phyloP scores from a whole-genome alignment of 495 filamentous ascomycete species.

The Penicillium canescens region DNA sequence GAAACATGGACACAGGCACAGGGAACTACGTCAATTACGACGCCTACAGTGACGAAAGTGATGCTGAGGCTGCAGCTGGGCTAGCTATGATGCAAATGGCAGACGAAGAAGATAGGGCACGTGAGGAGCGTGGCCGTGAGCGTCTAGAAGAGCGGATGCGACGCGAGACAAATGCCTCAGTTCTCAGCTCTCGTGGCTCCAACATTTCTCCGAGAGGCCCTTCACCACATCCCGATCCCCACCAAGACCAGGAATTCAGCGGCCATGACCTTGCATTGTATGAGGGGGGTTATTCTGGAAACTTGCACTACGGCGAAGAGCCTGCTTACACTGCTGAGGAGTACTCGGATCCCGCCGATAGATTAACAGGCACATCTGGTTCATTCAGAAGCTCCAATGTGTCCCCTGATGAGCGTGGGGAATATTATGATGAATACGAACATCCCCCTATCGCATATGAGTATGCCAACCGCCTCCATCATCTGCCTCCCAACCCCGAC shows the following conservation, averaged over 20 bases:
- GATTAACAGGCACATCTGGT: constrained; percentile 19
- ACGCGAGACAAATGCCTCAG: constrained; percentile 47
- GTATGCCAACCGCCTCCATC: constrained; percentile 61
- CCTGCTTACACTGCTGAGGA: constrained; percentile 21
- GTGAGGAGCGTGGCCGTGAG: constrained; percentile 35
- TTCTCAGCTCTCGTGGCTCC: constrained; percentile 33
- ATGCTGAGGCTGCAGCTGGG: constrained; percentile 87
- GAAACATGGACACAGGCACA: constrained; percentile 44
- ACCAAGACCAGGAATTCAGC: constrained; percentile 65
- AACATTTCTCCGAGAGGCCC: constrained; percentile 16
- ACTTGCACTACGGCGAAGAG: constrained; percentile 71
- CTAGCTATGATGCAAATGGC: constrained; percentile 80
- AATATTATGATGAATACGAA: constrained; percentile 43
- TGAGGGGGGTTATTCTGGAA: constrained; percentile 72
- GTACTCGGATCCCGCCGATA: constrained; percentile 15
- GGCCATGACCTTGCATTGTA: constrained; percentile 71
- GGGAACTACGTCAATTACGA: constrained; percentile 52
- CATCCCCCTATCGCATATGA: constrained; percentile 47
- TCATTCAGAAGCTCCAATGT: constrained; percentile 41
- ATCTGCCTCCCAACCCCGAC: constrained; percentile 43
- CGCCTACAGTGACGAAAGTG: constrained; percentile 73
- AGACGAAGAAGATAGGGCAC: constrained; percentile 73
- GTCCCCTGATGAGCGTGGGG: constrained; percentile 31
- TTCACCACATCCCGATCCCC: constrained; percentile 15
- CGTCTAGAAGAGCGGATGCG: constrained; percentile 52